Conservation (phyloP, 2,329 filamentous ascomycete species). For the Xylaria sp. region DNA sequence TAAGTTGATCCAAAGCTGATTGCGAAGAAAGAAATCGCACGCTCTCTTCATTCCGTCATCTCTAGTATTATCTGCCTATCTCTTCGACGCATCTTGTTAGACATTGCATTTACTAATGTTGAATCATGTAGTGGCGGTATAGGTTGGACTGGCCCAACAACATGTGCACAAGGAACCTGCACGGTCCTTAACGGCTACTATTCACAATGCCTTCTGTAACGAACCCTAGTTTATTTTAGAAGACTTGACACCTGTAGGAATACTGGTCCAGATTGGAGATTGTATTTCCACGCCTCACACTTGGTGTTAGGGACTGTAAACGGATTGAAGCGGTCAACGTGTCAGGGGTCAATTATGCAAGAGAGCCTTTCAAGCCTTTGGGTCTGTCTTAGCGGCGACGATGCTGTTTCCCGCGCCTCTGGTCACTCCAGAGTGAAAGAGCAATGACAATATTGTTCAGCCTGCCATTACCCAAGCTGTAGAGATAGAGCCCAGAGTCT, state of each 20-base stretch:
- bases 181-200: conserved; percentile 38
- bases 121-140: conserved; percentile 21
- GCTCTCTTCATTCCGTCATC: neutral
- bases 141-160: conserved; percentile 36
- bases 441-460: neutral
- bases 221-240: neutral
- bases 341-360: neutral
- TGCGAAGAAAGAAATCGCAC: neutral
- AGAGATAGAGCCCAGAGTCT: neutral
- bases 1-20: conserved; percentile 10
- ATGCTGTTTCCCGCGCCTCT: neutral
- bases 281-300: neutral
- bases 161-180: conserved; percentile 41
- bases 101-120: conserved; percentile 6
- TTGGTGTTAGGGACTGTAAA: neutral
- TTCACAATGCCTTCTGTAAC: conserved; percentile 32
- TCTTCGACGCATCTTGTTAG: neutral
- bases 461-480: neutral
- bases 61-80: neutral
- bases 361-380: neutral
- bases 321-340: neutral
- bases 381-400: neutral
- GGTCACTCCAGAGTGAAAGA: neutral
- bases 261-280: neutral
- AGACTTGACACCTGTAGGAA: neutral